Evolutionary conservation across 2,329 filamentous ascomycete genomes (phyloP).

Genomic region (Paraphoma chrysanthemicola): DNA sequence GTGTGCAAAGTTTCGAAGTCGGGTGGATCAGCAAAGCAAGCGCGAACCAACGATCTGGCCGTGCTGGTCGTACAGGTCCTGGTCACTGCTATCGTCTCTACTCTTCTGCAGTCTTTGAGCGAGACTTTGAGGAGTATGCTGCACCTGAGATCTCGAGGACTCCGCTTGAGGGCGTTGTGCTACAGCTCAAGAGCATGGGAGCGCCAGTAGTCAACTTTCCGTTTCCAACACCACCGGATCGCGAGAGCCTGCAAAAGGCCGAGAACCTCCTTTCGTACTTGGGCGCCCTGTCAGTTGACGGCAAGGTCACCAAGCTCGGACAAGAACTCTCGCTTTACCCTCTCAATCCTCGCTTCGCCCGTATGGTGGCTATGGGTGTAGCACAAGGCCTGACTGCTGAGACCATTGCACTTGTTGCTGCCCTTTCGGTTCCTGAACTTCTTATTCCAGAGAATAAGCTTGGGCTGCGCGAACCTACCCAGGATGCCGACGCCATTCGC

Average conservation of each 20-base stretch:
- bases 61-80: slow-evolving; percentile 92
- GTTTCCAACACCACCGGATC: slow-evolving; percentile 88
- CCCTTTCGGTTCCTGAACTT: slow-evolving; percentile 84
- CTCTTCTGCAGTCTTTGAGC: slow-evolving; percentile 91
- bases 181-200: slow-evolving; percentile 95
- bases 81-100: slow-evolving; percentile 96
- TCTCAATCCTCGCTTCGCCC: slow-evolving; percentile 85
- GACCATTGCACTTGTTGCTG: slow-evolving; percentile 86
- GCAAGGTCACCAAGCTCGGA: slow-evolving; percentile 80
- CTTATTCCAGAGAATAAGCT: slow-evolving; percentile 84
- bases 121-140: slow-evolving; percentile 84
- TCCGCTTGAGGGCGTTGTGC: slow-evolving; percentile 85
- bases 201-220: slow-evolving; percentile 93
- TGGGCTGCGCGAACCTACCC: slow-evolving; percentile 62
- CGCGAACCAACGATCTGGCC: slow-evolving; percentile 87
- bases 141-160: slow-evolving; percentile 89
- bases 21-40: slow-evolving; percentile 98
- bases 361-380: slow-evolving; percentile 89
- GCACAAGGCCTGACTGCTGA: slow-evolving; percentile 83
- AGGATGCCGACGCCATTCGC: slow-evolving; percentile 56
- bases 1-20: slow-evolving; percentile 94
- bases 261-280: slow-evolving; percentile 88
- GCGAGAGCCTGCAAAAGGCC: slow-evolving; percentile 76
- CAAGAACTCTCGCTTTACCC: slow-evolving; percentile 87
- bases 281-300: slow-evolving; percentile 74